These are phyloP conservation scores for Dionaea muscipula DNA, from an alignment of 179 eudicot species.

Conservation along the genomic window DNA sequence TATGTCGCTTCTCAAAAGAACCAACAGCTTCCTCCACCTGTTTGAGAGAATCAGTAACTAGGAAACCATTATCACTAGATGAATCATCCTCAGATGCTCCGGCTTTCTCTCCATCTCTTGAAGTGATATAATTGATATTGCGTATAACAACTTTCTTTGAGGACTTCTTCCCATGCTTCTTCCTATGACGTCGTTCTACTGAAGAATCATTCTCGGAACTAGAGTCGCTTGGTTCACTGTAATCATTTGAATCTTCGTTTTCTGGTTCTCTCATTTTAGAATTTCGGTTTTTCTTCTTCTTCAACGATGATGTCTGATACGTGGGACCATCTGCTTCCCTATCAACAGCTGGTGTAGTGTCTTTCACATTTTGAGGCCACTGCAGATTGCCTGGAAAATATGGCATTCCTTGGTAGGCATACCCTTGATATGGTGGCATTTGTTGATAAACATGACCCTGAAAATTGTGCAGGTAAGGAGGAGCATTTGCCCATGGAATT, in stretches of 20 bases:
- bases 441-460: constrained; percentile 51
- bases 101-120: constrained; percentile 38
- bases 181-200: constrained; percentile 21
- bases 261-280: constrained; percentile 25
- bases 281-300: constrained; percentile 38
- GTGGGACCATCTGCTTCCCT: constrained; percentile 27
- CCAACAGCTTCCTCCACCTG: constrained; percentile 61
- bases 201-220: constrained; percentile 40
- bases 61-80: constrained; percentile 38
- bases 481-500: constrained; percentile 42
- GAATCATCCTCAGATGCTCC: constrained; percentile 32
- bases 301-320: constrained; percentile 28
- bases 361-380: constrained; percentile 49
- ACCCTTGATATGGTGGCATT: constrained; percentile 59
- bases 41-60: constrained; percentile 39
- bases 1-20: constrained; percentile 36
- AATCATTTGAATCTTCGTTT: constrained; percentile 20
- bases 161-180: constrained; percentile 43
- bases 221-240: constrained; percentile 32
- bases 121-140: constrained; percentile 61
- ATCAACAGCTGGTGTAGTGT: constrained; percentile 20
- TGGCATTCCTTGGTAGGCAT: constrained; percentile 51
- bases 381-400: constrained; percentile 48
- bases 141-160: constrained; percentile 64
- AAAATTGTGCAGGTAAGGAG: constrained; percentile 44